These are phyloP conservation scores for Canavalia ensiformis DNA, from an alignment of 306 rosid species.

Conservation along the genomic window DNA sequence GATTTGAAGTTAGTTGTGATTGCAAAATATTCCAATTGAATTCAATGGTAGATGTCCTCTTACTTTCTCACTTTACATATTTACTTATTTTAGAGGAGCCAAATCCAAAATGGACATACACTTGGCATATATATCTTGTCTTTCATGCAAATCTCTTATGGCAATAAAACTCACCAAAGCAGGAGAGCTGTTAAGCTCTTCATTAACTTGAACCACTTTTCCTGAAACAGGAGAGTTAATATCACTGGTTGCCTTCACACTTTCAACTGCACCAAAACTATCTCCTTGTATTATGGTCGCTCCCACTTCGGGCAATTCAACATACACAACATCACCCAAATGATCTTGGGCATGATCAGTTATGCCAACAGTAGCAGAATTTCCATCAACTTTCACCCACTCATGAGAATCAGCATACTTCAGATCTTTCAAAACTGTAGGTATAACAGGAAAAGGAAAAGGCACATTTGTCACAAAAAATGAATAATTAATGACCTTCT, in stretches of 20 bases:
- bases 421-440: constrained; percentile 79
- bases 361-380: constrained; percentile 81
- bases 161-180: constrained; percentile 74
- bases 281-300: constrained; percentile 65
- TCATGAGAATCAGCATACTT: constrained; percentile 84
- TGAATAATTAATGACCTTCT: constrained; percentile 11
- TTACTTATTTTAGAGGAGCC: no score
- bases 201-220: constrained; percentile 75
- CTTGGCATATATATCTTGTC: background rate
- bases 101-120: background rate
- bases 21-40: no score
- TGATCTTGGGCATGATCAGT: constrained; percentile 98
- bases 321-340: constrained; percentile 94
- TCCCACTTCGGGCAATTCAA: constrained; percentile 90
- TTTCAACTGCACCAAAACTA: constrained; percentile 92
- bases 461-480: constrained; percentile 18
- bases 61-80: no score
- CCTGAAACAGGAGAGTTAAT: constrained; percentile 90
- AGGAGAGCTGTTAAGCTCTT: constrained; percentile 77
- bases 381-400: constrained; percentile 89
- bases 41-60: no score
- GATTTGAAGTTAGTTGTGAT: no score
- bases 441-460: constrained; percentile 9
- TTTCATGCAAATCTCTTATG: constrained; percentile 2
- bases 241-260: constrained; percentile 98